Percentiles rank a stretch among this genome's conserved stretches.
Conservation (phyloP, 2,329 filamentous ascomycete genomes). For the Neonectria faginata region DNA sequence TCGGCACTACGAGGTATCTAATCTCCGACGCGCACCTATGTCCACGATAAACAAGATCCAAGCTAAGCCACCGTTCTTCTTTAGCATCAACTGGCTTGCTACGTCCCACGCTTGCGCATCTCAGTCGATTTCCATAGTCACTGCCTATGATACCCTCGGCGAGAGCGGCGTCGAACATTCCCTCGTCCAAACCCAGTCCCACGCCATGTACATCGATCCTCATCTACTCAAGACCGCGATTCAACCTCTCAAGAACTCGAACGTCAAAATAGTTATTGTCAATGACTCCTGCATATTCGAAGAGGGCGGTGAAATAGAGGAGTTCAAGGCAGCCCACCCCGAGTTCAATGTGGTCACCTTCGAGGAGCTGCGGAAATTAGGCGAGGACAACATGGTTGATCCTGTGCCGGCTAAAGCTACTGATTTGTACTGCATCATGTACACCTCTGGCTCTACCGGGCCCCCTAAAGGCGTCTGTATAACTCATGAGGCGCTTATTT, state of each 20-base stretch:
- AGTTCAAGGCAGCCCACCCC: conserved; percentile 67
- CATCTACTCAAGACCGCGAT: conserved; percentile 74
- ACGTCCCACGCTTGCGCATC: conserved; percentile 82
- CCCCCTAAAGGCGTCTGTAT: conserved; percentile 89
- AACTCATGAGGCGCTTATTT: conserved; percentile 83
- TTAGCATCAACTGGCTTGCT: conserved; percentile 82
- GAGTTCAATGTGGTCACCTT: conserved; percentile 64
- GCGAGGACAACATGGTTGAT: conserved; percentile 75
- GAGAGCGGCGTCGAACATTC: conserved; percentile 87
- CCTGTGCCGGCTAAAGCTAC: conserved; percentile 77
- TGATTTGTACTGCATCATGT: conserved; percentile 85
- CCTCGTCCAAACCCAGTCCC: conserved; percentile 82
- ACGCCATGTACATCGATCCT: conserved; percentile 87
- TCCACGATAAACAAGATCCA: background rate
- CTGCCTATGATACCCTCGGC: conserved; percentile 92
- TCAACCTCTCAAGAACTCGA: conserved; percentile 64
- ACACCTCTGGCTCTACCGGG: conserved; percentile 90
- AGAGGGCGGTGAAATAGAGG: conserved; percentile 62
- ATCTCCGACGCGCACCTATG: background rate
- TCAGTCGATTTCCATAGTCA: conserved; percentile 91
- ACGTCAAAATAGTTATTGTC: conserved; percentile 70
- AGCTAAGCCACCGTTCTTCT: background rate
- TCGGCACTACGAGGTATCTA: conserved; percentile 78
- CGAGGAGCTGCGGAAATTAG: conserved; percentile 64
- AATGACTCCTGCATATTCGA: conserved; percentile 68